phyloP scores from a whole-genome alignment of 208 protist genomes.

The Trypanosoma cruzi region DNA sequence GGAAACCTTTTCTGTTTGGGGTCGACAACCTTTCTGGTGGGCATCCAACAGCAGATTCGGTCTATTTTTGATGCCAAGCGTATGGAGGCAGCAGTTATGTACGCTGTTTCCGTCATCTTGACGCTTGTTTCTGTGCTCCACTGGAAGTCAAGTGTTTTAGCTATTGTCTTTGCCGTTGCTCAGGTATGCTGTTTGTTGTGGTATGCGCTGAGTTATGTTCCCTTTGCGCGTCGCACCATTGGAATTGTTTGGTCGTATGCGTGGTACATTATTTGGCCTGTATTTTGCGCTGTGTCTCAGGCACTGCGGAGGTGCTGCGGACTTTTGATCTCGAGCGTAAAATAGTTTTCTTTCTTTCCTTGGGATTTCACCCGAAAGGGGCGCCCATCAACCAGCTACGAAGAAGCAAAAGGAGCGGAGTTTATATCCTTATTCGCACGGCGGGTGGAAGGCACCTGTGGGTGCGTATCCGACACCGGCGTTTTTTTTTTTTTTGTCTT shows the following conservation, averaged over 20 bases:
- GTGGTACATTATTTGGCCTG: slow-evolving; percentile 24
- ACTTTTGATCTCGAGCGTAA: not conserved
- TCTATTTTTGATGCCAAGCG: slow-evolving; percentile 84
- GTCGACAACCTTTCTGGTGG: slow-evolving; percentile 92
- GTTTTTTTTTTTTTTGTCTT: slow-evolving; percentile 7
- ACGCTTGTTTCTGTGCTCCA: slow-evolving; percentile 74
- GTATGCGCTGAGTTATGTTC: slow-evolving; percentile 92
- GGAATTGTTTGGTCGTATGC: slow-evolving; percentile 32
- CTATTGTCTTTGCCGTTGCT: slow-evolving; percentile 58
- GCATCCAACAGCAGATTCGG: slow-evolving; percentile 61
- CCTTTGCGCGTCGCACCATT: slow-evolving; percentile 76
- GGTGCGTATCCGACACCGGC: not conserved
- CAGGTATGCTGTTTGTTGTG: slow-evolving; percentile 79
- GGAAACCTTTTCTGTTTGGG: slow-evolving; percentile 86
- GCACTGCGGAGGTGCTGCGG: slow-evolving; percentile 34
- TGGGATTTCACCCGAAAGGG: not conserved
- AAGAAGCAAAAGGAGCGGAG: not conserved
- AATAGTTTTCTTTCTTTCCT: slow-evolving; percentile 8
- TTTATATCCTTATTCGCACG: no score
- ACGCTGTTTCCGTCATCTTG: slow-evolving; percentile 61
- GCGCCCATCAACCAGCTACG: not conserved
- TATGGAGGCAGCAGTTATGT: slow-evolving; percentile 71
- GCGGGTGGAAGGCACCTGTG: not conserved
- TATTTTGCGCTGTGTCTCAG: slow-evolving; percentile 32
- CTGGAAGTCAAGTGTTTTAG: slow-evolving; percentile 55